Base-by-base conservation (phyloP, 1,284 basidiomycete genomes). In the Heliocybe sulcata region DNA sequence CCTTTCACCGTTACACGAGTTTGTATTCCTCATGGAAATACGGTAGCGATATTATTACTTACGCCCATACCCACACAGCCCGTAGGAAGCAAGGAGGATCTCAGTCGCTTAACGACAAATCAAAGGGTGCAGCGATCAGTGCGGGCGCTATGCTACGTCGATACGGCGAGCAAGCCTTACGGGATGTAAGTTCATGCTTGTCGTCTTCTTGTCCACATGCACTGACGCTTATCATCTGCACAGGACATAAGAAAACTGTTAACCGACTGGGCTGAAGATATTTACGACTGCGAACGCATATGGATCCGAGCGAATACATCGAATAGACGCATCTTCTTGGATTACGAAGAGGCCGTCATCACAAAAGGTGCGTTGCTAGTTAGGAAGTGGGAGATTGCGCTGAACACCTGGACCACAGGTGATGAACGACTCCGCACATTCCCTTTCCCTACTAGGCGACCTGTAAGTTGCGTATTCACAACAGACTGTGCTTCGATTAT, bases 1-100 rank as follows among this genome's bases (percentile, higher is more conserved):
- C 97, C 0, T 99, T 98, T 70, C 97, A 99, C 70, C 86, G 97
- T 6, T 99, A 99, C 69, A 99, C 97, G 0, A 99, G 94, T 96
- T 57, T 57, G 82, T 72, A 16, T 49, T 29, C 25, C 38, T 55
- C 20, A 12, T 38, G n/a, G 50, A 1, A 33, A 14, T 49, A 10
- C 9, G 16, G 19, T 26, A 49, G 22, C 29, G 42, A 52, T 23
- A 38, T 19, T 38, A 42, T 54, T 26, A 27, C 54, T 20, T 54
- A 56, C 2, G 57, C 33, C 35, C 11, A n/a, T 9, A 8, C 12
- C 11, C 38, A n/a, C n/a, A 3, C 54, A 97, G 94, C 97, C 38
- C 90, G 97, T 61, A 80, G 92, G 60, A 99, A 99, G 70, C 97
- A 99, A 75, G 97, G 97, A 69, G 97, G 97, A 0, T 90, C 92